Evolutionary conservation across 768 basidiomycete genomes (phyloP).

Genomic region (Mycena pura): DNA sequence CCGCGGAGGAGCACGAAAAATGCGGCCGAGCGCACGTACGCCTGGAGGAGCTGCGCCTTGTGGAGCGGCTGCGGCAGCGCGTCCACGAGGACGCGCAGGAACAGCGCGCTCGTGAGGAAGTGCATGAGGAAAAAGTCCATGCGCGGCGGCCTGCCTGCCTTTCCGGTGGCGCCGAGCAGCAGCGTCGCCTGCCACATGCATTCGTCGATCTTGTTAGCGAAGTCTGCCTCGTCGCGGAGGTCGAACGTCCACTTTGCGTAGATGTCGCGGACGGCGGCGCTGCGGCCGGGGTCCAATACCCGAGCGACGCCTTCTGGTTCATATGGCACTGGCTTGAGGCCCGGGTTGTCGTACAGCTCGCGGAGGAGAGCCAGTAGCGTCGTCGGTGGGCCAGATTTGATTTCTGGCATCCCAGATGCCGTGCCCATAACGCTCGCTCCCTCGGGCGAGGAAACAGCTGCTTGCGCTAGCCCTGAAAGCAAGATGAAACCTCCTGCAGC

Average conservation of each 20-base stretch:
- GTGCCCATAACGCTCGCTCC: not conserved
- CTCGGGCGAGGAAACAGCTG: not conserved
- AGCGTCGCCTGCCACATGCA: slow-evolving; percentile 55
- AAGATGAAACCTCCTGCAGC: not conserved
- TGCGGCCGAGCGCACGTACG: slow-evolving; percentile 47
- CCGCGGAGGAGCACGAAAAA: slow-evolving; percentile 50
- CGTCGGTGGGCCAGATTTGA: not conserved
- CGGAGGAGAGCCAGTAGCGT: slow-evolving; percentile 13
- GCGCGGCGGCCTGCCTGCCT: slow-evolving; percentile 52
- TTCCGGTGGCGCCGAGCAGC: slow-evolving; percentile 54
- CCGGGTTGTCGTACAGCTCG: slow-evolving; percentile 1
- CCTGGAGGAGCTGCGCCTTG: slow-evolving; percentile 52
- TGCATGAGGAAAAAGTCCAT: slow-evolving; percentile 70
- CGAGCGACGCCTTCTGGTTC: not conserved
- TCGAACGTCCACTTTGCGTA: slow-evolving; percentile 15
- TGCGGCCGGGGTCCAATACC: not conserved
- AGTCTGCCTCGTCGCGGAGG: slow-evolving; percentile 28
- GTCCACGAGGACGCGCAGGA: slow-evolving; percentile 51
- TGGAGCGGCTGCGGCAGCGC: slow-evolving; percentile 40
- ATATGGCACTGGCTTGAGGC: not conserved
- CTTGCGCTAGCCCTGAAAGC: slow-evolving; percentile 14
- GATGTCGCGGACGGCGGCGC: slow-evolving; percentile 3
- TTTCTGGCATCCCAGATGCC: slow-evolving; percentile 4
- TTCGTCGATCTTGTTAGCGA: slow-evolving; percentile 56
- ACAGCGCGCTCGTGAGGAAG: slow-evolving; percentile 57